These are phyloP conservation scores for Pleurotus platypus DNA, from an alignment of 768 basidiomycete species.

Conservation along the genomic window DNA sequence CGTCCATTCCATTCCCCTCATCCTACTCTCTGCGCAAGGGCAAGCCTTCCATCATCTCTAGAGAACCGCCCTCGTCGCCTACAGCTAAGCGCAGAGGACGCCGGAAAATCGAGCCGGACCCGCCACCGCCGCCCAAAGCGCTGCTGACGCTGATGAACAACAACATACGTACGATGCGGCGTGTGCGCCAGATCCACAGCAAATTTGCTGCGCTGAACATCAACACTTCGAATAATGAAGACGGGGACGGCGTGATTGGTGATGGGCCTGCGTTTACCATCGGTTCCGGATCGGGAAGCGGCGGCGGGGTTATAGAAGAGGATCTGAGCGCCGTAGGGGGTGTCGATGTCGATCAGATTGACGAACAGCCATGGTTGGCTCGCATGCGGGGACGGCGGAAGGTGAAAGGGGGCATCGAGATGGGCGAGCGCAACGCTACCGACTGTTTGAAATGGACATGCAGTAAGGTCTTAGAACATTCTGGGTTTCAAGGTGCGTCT, in stretches of 20 bases:
- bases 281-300: slow-evolving; percentile 14
- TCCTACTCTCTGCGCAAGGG: slow-evolving; percentile 23
- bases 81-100: slow-evolving; percentile 27
- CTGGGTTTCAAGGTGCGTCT: slow-evolving; percentile 82
- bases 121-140: slow-evolving; percentile 29
- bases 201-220: slow-evolving; percentile 60
- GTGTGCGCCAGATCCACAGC: slow-evolving; percentile 68
- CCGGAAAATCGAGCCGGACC: slow-evolving; percentile 21
- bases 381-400: slow-evolving; percentile 23
- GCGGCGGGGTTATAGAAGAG: slow-evolving; percentile 16
- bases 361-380: slow-evolving; percentile 59
- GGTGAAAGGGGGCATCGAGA: slow-evolving; percentile 37
- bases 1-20: slow-evolving; percentile 41
- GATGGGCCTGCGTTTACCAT: slow-evolving; percentile 30
- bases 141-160: slow-evolving; percentile 70
- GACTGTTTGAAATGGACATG: slow-evolving; percentile 73
- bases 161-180: slow-evolving; percentile 73
- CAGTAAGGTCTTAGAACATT: slow-evolving; percentile 80
- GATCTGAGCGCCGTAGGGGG: slow-evolving; percentile 15
- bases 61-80: slow-evolving; percentile 5
- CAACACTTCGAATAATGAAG: slow-evolving; percentile 27
- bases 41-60: slow-evolving; percentile 9
- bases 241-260: slow-evolving; percentile 30
- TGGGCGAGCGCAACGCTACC: slow-evolving; percentile 57
- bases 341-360: slow-evolving; percentile 38